Evolutionary conservation across 345 rosid species (phyloP), one percentile per base, ranked within the genome.

Genomic region (Camelina hispida): DNA sequence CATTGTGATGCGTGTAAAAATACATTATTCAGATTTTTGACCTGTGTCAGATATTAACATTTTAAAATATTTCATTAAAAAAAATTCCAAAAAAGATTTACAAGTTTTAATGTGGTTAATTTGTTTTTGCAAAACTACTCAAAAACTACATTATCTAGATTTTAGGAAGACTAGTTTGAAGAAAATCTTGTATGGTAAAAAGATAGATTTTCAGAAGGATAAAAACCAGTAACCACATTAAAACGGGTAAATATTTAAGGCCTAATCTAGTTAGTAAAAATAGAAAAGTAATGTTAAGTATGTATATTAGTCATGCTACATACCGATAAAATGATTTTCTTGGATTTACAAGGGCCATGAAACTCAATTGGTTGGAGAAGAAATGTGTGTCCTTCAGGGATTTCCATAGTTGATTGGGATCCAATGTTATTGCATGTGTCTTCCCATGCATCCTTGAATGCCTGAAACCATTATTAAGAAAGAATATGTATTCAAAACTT

Each of bases 371-470:
- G 83, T 22, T 84, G 83, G 1, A 86, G 76, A 57, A 78, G 55
- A 68, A 58, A 81, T 23, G 69, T 72, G 25, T 54, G 70, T 10
- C 81, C 84, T 1, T 1, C 16, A 65, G 87, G 85, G 55, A 87
- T 60, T 6, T 30, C 38, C 67, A 80, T 51, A 11, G 43, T 62
- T 35, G 84, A 66, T 42, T 50, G 20, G 10, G 43, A 15, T 48
- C 52, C 71, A 44, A 47, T 25, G 4, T 59, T 61, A 15, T 71
- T 70, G 77, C 86, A 84, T n/a, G 80, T 43, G 10, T 76, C 82
- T 35, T 71, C 28, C 85, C 87, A 82, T 34, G 86, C 82, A 48
- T 78, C 62, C 28, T 12, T 50, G 56, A 83, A 83, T 16, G 85
- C 83, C 90, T 83, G 20, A 62, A 17, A 68, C 3, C 35, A 67